These are phyloP conservation scores for Fulvia fulva DNA, from an alignment of 2,329 filamentous ascomycete species.

Conservation along the genomic window DNA sequence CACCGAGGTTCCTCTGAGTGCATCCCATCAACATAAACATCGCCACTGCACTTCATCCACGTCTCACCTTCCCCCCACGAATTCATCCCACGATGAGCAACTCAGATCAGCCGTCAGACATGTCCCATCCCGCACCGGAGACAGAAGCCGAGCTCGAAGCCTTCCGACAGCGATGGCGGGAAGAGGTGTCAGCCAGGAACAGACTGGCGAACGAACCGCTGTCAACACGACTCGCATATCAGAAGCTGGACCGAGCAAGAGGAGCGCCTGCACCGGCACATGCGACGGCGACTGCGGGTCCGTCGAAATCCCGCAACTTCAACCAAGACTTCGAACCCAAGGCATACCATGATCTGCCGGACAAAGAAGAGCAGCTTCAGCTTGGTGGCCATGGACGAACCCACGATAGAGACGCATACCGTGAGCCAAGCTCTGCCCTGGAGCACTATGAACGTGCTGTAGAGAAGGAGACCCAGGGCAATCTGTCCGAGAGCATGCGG, in stretches of 20 bases:
- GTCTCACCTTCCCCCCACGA: not conserved
- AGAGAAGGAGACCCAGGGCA: slow-evolving; percentile 79
- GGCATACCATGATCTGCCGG: slow-evolving; percentile 44
- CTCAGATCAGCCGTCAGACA: slow-evolving; percentile 2
- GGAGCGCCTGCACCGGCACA: slow-evolving; percentile 6
- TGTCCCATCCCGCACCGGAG: slow-evolving; percentile 15
- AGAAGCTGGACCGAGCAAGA: slow-evolving; percentile 7
- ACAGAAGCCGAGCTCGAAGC: slow-evolving; percentile 69
- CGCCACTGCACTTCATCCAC: not conserved
- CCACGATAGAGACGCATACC: slow-evolving; percentile 30
- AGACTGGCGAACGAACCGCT: slow-evolving; percentile 24
- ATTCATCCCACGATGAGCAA: slow-evolving; percentile 8
- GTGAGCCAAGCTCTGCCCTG: slow-evolving; percentile 69
- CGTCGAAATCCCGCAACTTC: slow-evolving; percentile 29
- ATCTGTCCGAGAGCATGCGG: slow-evolving; percentile 79
- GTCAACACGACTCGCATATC: slow-evolving; percentile 6
- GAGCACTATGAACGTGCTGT: slow-evolving; percentile 93
- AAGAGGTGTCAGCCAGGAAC: slow-evolving; percentile 63
- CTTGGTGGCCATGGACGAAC: slow-evolving; percentile 40
- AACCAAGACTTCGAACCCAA: slow-evolving; percentile 40
- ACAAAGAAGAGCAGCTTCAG: slow-evolving; percentile 43
- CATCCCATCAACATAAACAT: not conserved
- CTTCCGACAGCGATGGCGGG: slow-evolving; percentile 81
- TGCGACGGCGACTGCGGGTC: slow-evolving; percentile 9
- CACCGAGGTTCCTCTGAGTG: not conserved